phyloP scores from a whole-genome alignment of 2,329 filamentous ascomycete species.

The Diaporthe sp. region DNA sequence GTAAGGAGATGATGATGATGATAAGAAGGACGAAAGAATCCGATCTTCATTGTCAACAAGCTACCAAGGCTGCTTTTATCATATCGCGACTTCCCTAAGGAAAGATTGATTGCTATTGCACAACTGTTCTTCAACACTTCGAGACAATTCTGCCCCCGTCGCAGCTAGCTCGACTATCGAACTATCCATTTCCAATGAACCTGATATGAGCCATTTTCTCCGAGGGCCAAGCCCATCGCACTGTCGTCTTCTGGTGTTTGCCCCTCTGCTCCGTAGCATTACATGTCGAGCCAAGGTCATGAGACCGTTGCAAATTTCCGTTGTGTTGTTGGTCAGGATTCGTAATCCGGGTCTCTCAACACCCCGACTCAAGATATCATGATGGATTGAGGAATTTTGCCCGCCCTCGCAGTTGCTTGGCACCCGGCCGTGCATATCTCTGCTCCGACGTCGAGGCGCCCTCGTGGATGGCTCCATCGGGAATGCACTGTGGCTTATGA shows the following conservation, averaged over 20 bases:
- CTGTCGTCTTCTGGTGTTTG: neutral
- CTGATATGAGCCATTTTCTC: slow-evolving; percentile 17
- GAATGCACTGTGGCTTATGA: neutral
- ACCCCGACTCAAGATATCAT: slow-evolving; percentile 10
- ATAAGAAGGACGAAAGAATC: neutral
- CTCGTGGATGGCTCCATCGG: neutral
- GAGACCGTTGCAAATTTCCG: slow-evolving; percentile 21
- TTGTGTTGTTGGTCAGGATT: slow-evolving; percentile 7
- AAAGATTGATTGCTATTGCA: neutral
- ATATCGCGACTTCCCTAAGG: neutral
- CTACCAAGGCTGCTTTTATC: slow-evolving; percentile 5
- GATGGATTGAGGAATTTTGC: neutral
- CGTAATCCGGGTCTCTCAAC: neutral
- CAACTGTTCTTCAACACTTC: neutral
- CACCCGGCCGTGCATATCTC: slow-evolving; percentile 11
- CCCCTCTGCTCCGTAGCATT: slow-evolving; percentile 24
- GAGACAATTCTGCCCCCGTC: neutral
- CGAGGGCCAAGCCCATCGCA: slow-evolving; percentile 12
- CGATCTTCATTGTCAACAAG: neutral
- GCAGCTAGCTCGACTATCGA: neutral
- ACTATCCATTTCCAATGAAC: neutral
- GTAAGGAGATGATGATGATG: neutral
- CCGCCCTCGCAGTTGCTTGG: neutral
- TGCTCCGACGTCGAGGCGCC: neutral
- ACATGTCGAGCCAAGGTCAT: slow-evolving; percentile 20